These are phyloP conservation scores for Meira miltonrushii DNA, from an alignment of 1,284 basidiomycete genomes.

Conservation along the genomic window DNA sequence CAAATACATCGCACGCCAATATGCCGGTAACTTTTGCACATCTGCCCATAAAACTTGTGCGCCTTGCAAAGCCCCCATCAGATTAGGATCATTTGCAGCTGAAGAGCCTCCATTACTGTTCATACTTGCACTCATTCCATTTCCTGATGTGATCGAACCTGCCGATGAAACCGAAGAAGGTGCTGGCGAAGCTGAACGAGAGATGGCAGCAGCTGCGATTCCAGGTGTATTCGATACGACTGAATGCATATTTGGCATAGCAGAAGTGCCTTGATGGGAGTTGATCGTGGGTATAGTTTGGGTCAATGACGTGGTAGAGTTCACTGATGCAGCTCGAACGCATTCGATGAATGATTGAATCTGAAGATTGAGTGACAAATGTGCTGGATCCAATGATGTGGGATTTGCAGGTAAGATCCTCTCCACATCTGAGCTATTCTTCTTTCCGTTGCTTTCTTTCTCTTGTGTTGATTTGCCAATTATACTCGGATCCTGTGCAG, in stretches of 20 bases:
- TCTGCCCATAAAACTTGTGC: constrained; percentile 34
- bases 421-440: constrained; percentile 14
- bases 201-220: background rate
- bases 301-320: background rate
- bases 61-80: constrained; percentile 33
- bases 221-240: background rate
- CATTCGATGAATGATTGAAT: constrained; percentile 77
- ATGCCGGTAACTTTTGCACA: constrained; percentile 31
- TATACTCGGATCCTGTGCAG: background rate
- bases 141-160: constrained; percentile 18
- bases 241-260: background rate
- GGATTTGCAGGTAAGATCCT: constrained; percentile 31
- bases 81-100: constrained; percentile 21
- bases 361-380: constrained; percentile 73
- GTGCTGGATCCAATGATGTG: constrained; percentile 61
- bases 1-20: constrained; percentile 57
- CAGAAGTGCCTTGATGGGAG: background rate
- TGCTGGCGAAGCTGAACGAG: constrained; percentile 30
- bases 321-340: constrained; percentile 57
- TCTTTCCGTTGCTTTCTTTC: constrained; percentile 19
- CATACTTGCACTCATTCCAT: constrained; percentile 26
- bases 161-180: constrained; percentile 18
- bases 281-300: background rate
- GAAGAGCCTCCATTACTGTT: constrained; percentile 18
- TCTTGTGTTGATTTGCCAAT: background rate